Evolutionary conservation across 2,329 filamentous ascomycete species (phyloP).

Genomic region (Zopfia rhizophila): DNA sequence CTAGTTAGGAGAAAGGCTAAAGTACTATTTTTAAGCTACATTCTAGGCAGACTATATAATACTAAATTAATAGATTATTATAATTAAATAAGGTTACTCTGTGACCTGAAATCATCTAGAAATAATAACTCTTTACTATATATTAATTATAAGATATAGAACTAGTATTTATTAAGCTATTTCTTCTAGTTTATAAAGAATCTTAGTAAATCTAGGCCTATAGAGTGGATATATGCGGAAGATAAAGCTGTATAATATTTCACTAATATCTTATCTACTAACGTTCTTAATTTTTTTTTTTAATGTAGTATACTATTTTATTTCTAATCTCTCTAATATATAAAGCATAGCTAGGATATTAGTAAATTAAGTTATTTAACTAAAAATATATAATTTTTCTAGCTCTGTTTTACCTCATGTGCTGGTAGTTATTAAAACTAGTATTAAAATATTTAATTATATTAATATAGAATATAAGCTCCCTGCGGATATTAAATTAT

Average conservation of each 20-base stretch:
- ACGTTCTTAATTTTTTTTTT: conserved; percentile 31
- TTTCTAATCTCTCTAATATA: conserved; percentile 34
- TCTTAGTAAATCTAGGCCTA: neutral
- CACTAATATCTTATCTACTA: conserved; percentile 20
- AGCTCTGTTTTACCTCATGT: conserved; percentile 25
- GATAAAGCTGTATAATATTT: conserved; percentile 2
- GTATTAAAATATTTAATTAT: conserved; percentile 27
- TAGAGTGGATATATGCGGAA: neutral
- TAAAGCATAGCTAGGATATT: conserved; percentile 30
- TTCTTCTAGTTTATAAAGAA: neutral
- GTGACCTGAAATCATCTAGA: conserved; percentile 8
- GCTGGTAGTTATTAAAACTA: conserved; percentile 35
- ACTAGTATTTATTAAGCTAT: neutral
- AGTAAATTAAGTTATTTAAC: conserved; percentile 22
- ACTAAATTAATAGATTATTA: conserved; percentile 1
- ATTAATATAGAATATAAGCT: conserved; percentile 20
- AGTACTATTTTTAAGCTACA: conserved; percentile 2
- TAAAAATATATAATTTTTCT: conserved; percentile 19
- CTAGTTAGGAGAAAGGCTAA: conserved; percentile 20
- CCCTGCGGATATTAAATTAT: conserved; percentile 10
- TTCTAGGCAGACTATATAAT: conserved; percentile 1
- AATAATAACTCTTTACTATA: conserved; percentile 18
- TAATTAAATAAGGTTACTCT: conserved; percentile 13
- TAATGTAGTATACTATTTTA: conserved; percentile 38
- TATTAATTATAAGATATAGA: conserved; percentile 20